phyloP scores from a whole-genome alignment of 495 filamentous ascomycete species.

The Xylaria castorea region DNA sequence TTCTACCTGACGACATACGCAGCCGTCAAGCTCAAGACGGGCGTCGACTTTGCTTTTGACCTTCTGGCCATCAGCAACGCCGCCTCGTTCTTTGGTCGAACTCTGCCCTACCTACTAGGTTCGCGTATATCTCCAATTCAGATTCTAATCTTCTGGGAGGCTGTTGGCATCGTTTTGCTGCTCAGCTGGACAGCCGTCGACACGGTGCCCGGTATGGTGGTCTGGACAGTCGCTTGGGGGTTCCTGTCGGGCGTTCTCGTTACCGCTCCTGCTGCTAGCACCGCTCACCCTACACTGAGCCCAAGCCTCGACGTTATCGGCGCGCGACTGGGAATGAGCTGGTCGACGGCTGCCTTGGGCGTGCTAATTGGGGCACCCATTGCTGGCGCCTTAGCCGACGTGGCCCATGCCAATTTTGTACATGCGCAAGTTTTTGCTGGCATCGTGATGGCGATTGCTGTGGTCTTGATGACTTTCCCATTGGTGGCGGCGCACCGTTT shows the following conservation, averaged over 20 bases:
- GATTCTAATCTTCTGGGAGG: background rate
- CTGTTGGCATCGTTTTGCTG: background rate
- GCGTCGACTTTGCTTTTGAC: background rate
- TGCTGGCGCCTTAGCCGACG: background rate
- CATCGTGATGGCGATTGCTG: background rate
- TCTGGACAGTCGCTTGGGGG: conserved; percentile 43
- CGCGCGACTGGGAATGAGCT: background rate
- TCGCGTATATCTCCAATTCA: background rate
- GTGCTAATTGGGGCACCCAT: background rate
- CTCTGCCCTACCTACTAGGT: background rate
- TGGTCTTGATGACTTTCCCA: background rate
- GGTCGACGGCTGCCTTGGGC: background rate
- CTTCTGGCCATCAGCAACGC: conserved; percentile 1
- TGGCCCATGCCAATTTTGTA: background rate
- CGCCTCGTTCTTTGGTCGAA: background rate
- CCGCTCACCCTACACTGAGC: background rate
- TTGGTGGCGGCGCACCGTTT: too few species aligned
- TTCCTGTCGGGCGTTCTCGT: background rate
- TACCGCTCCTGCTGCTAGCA: background rate
- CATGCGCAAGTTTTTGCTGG: background rate
- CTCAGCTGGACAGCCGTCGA: background rate
- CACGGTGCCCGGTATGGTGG: conserved; percentile 35
- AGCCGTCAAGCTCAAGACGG: background rate
- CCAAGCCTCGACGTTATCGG: background rate
- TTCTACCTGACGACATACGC: background rate